Base-by-base conservation (phyloP, 345 rosid species). In the Boechera divaricarpa region DNA sequence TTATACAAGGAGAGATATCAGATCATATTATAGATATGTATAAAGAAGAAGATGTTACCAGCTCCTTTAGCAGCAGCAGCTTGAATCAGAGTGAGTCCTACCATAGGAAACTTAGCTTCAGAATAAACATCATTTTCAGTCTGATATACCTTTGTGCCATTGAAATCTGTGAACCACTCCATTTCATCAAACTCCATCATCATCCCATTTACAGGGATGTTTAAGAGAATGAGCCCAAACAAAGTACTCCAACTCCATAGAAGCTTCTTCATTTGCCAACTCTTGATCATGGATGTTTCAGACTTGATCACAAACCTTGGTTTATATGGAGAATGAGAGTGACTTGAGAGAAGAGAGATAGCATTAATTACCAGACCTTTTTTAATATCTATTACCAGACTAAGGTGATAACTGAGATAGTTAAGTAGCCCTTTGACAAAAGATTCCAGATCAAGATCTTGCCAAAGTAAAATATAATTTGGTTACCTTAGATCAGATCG, bases 71-170 rank as follows among this genome's bases (percentile, higher is more conserved):
- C 49, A 68, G 69, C 81, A 56, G 84, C 79, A 7, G 73, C 41
- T 12, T 56, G 71, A 73, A 81, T 77, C n/a, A 81, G 79, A 77
- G 84, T 77, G 72, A 81, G 81, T 35, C 79, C 84, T 0, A 81
- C 81, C 84, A 77, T 77, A 5, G 82, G 78, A 68, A 73, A 79
- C 70, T 73, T 79, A n/a, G 82, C 78, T 67, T 73, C 82, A 60
- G 70, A 60, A 26, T 52, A 21, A 45, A 88, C 56, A 24, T 39
- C 76, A 42, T 48, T 83, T 62, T 63, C 72, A 72, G 63, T 42
- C 9, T 73, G 70, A 60, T 73, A 73, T 64, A 53, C 0, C 49
- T 79, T 73, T 67, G 74, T 79, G 44, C 65, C 82, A 73, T 79
- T 79, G 53, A 68, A 52, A 5, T 5, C 53, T 10, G 64, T 67